Base-by-base conservation (phyloP, 371 early-diverging fungal genomes). In the Thermomucor indicae-seudaticae region DNA sequence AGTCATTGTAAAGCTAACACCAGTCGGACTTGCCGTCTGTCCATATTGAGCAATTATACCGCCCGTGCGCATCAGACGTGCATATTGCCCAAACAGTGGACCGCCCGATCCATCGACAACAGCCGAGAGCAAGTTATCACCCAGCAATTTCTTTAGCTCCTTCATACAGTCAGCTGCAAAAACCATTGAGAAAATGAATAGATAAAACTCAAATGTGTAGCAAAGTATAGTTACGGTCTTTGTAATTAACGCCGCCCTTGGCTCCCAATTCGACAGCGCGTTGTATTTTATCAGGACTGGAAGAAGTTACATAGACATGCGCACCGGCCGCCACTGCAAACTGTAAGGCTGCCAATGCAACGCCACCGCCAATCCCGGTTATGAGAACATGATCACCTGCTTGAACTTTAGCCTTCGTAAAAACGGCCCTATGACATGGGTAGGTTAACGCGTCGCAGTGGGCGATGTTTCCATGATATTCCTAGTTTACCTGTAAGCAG, bases 321-420 rank as follows among this genome's bases (percentile, higher is more conserved):
- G 87, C 87, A 14, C 88, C 88, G 5, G 62, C 72, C 24, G 85
- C 83, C 7, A 85, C 75, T 17, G 81, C 78, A 55, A 89, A 84
- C 46, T 81, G 80, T 29, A 89, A 58, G 4, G 85, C 86, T 58
- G 76, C 70, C 24, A 87, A 54, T 0, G 89, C 89, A 29, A 89
- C 89, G 45, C 89, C 89, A 37, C 89, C 89, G 17, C 81, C 85
- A 58, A 89, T 86, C 29, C 89, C 89, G 20, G 87, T 79, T 39
- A 89, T 71, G n/a, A 89, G 59, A 2, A 89, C 82, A 56, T 78
- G 73, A 17, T 81, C 75, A 7, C 76, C 85, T 14, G 63, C 56
- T 43, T 58, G 53, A 19, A 85, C 78, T 20, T 75, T 53, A 2
- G 76, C 85, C 40, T 83, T 83, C 16, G 82, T 79, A 37, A 83